Evolutionary conservation across 1,139 yeast species (phyloP).

Genomic region (Yamadazyma pseudoaaseri): DNA sequence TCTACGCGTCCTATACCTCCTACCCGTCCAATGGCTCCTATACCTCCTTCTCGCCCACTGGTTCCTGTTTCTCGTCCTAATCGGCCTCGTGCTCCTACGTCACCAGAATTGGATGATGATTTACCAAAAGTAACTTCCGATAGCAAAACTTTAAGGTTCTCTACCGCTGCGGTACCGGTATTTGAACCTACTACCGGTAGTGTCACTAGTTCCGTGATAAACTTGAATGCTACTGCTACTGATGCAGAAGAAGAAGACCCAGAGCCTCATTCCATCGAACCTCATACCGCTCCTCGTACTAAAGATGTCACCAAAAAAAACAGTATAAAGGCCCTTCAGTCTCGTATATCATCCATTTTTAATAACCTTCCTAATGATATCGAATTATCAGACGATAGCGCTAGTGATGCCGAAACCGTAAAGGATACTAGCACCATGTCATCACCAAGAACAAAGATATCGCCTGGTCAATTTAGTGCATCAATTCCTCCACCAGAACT

Average conservation of each 20-base stretch:
- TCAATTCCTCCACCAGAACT: slow-evolving; percentile 19
- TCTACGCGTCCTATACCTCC: background rate
- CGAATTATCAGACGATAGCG: slow-evolving; percentile 49
- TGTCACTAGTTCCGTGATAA: slow-evolving; percentile 32
- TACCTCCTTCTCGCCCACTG: background rate
- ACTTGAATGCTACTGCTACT: slow-evolving; percentile 31
- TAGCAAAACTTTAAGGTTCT: slow-evolving; percentile 28
- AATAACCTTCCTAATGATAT: slow-evolving; percentile 50
- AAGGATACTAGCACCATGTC: slow-evolving; percentile 7
- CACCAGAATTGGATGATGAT: slow-evolving; percentile 4
- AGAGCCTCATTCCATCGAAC: background rate
- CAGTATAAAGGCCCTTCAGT: slow-evolving; percentile 19
- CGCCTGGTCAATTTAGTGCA: background rate
- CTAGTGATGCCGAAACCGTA: slow-evolving; percentile 42
- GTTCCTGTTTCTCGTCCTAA: no score
- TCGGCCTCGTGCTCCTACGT: background rate
- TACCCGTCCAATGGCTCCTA: background rate
- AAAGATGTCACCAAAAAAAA: slow-evolving; percentile 6
- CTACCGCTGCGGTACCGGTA: slow-evolving; percentile 20
- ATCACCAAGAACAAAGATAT: slow-evolving; percentile 15
- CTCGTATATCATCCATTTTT: slow-evolving; percentile 39
- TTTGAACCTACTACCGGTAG: slow-evolving; percentile 19
- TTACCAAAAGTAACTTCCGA: slow-evolving; percentile 33
- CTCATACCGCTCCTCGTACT: background rate
- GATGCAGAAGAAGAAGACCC: slow-evolving; percentile 12